Evolutionary conservation across 1,284 basidiomycete genomes (phyloP).

Genomic region (Boletus subluridellus): DNA sequence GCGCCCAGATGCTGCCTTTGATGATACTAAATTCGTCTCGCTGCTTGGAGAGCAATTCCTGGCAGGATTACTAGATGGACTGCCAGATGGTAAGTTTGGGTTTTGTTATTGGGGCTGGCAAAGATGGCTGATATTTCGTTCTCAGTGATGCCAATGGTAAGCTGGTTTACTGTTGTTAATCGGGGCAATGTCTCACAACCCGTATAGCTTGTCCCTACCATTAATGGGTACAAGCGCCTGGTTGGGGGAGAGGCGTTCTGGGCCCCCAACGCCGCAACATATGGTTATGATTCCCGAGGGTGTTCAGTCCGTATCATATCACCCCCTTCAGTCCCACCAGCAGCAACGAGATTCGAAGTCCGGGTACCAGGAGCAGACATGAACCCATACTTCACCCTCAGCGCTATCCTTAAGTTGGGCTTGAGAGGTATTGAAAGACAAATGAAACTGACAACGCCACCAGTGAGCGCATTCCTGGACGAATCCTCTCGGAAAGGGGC

Average conservation of each 20-base stretch:
- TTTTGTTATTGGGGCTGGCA: not conserved
- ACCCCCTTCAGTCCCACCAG: conserved; percentile 76
- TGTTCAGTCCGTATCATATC: conserved; percentile 90
- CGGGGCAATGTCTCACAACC: conserved; percentile 2
- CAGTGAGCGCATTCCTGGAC: conserved; percentile 52
- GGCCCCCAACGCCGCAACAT: conserved; percentile 91
- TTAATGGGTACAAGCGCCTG: conserved; percentile 97
- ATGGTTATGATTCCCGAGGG: conserved; percentile 92
- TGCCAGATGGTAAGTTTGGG: conserved; percentile 70
- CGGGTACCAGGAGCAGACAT: conserved; percentile 96
- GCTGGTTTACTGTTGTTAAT: conserved; percentile 1
- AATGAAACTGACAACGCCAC: conserved; percentile 65
- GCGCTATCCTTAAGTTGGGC: conserved; percentile 84
- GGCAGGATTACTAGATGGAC: conserved; percentile 84
- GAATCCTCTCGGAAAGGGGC: conserved; percentile 35
- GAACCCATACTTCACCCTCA: conserved; percentile 86
- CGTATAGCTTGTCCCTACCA: conserved; percentile 79
- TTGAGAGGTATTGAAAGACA: conserved; percentile 83
- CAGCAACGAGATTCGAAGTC: conserved; percentile 85
- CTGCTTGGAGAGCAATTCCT: conserved; percentile 89
- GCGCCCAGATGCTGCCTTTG: conserved; percentile 65
- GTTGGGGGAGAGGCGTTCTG: conserved; percentile 93
- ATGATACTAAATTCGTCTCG: conserved; percentile 83
- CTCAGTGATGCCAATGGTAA: conserved; percentile 62
- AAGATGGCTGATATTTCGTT: not conserved